Conservation (phyloP, 495 filamentous ascomycete species). For the Trichoderma erinaceum region DNA sequence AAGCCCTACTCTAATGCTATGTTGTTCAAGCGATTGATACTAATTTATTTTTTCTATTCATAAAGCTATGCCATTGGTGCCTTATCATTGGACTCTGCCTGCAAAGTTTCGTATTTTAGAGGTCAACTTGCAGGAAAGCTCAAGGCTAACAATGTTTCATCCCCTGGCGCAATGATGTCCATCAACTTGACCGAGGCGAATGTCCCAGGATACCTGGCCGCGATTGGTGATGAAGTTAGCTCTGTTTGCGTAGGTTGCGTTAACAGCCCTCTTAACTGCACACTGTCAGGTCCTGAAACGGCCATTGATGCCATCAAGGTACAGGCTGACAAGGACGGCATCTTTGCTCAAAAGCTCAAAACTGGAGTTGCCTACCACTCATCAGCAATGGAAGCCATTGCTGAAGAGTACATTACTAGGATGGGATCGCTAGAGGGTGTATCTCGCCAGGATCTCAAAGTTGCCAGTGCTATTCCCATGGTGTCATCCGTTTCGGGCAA, state of each 20-base stretch:
- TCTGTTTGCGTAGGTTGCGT: conserved; percentile 36
- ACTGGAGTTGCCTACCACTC: conserved; percentile 41
- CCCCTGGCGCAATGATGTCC: conserved; percentile 39
- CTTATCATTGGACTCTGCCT: conserved; percentile 36
- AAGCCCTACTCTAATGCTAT: neutral
- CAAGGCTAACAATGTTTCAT: conserved; percentile 16
- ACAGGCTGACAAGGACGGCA: conserved; percentile 27
- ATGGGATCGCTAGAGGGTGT: conserved; percentile 20
- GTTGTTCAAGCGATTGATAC: neutral
- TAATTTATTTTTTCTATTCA: conserved; percentile 17
- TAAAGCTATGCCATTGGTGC: conserved; percentile 34
- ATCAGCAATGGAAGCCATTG: conserved; percentile 32
- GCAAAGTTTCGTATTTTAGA: conserved; percentile 41
- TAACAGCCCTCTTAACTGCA: conserved; percentile 42
- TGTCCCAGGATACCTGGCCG: conserved; percentile 23
- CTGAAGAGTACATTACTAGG: conserved; percentile 30
- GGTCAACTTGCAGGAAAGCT: conserved; percentile 27
- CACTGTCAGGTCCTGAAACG: conserved; percentile 35
- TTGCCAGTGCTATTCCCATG: conserved; percentile 25
- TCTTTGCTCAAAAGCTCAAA: conserved; percentile 42
- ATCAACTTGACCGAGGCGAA: conserved; percentile 29
- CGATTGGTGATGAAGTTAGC: neutral
- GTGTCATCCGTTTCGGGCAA: conserved; percentile 29
- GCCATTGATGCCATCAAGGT: conserved; percentile 31
- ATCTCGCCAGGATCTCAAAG: conserved; percentile 14